phyloP scores from a whole-genome alignment of 2,329 filamentous ascomycete genomes.

The Aspergillus costaricaensis region DNA sequence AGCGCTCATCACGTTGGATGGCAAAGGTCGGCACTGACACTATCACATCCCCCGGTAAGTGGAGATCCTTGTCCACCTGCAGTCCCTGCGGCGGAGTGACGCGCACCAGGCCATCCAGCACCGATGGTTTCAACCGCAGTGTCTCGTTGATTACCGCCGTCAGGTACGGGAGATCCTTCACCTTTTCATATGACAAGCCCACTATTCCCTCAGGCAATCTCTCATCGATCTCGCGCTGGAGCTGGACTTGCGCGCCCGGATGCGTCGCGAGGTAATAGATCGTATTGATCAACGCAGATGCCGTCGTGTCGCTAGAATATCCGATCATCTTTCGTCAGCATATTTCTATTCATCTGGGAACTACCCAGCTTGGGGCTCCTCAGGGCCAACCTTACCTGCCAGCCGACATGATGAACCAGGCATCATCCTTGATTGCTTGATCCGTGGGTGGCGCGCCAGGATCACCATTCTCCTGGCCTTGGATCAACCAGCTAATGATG shows the following conservation, averaged over 20 bases:
- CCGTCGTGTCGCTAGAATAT: conserved; percentile 36
- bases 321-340: background rate
- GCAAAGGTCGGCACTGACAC: conserved; percentile 10
- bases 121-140: conserved; percentile 42
- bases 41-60: conserved; percentile 11
- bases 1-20: conserved; percentile 10
- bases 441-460: conserved; percentile 14
- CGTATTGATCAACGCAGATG: conserved; percentile 31
- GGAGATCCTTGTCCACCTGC: conserved; percentile 12
- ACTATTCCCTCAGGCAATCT: background rate
- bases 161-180: conserved; percentile 26
- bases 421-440: conserved; percentile 17
- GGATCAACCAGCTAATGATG: conserved; percentile 22
- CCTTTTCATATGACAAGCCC: background rate
- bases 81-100: conserved; percentile 40
- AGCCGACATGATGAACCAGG: conserved; percentile 17
- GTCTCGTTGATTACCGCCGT: conserved; percentile 37
- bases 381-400: conserved; percentile 14
- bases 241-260: conserved; percentile 31
- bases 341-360: background rate
- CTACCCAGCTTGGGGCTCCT: background rate
- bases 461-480: conserved; percentile 18
- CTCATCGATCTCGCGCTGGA: conserved; percentile 35
- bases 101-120: conserved; percentile 39
- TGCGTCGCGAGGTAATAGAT: conserved; percentile 39